Percentiles rank a stretch among this genome's conserved stretches.
These are phyloP conservation scores for Cladorrhinum sp. DNA, from an alignment of 2,329 filamentous ascomycete species.

Conservation along the genomic window DNA sequence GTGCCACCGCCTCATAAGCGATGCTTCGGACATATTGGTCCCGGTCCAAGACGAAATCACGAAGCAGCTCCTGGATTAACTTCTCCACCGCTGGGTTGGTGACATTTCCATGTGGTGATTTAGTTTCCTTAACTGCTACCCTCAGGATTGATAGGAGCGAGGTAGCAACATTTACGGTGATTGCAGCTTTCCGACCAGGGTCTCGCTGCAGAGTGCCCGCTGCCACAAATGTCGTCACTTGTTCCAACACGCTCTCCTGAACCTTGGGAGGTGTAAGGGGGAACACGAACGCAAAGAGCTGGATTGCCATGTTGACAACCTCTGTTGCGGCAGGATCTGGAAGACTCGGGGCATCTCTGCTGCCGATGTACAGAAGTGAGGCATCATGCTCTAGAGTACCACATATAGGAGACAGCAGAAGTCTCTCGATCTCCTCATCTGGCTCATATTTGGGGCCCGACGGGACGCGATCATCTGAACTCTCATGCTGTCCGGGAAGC, in stretches of 20 bases:
- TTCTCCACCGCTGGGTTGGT: conserved; percentile 75
- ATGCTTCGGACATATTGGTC: conserved; percentile 85
- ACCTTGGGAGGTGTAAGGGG: conserved; percentile 87
- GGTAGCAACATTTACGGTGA: conserved; percentile 84
- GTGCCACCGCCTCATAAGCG: conserved; percentile 79
- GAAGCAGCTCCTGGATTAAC: conserved; percentile 71
- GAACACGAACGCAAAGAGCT: conserved; percentile 86
- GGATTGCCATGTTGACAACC: conserved; percentile 90
- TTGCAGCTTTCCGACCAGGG: conserved; percentile 81
- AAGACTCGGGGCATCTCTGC: conserved; percentile 46
- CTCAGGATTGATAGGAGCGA: conserved; percentile 78
- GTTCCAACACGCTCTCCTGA: conserved; percentile 93
- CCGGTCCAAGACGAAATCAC: conserved; percentile 72
- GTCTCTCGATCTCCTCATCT: conserved; percentile 61
- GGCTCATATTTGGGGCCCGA: conserved; percentile 53
- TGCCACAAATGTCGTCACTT: conserved; percentile 85
- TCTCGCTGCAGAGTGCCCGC: conserved; percentile 78
- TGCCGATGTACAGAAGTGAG: conserved; percentile 68
- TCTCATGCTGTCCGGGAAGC: conserved; percentile 67
- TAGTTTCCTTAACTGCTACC: conserved; percentile 78
- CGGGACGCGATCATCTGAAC: conserved; percentile 40
- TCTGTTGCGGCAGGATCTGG: conserved; percentile 86
- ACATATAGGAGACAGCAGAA: conserved; percentile 69
- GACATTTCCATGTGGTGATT: conserved; percentile 68
- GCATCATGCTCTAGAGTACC: conserved; percentile 88